phyloP scores from a whole-genome alignment of 345 rosid genomes.

The Combretum micranthum region DNA sequence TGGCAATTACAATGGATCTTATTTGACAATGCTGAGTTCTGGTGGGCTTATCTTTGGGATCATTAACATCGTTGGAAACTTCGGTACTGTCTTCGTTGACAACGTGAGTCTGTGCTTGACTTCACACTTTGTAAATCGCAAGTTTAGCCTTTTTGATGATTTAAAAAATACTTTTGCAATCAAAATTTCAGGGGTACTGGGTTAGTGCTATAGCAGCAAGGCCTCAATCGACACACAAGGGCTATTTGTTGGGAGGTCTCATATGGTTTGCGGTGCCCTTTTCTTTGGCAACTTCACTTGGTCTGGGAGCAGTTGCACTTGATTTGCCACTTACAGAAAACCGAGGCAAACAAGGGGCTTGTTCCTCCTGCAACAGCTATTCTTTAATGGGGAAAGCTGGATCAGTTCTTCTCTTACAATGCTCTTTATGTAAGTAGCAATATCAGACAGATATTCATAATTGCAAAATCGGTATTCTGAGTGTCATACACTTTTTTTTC shows the following conservation, averaged over 20 bases:
- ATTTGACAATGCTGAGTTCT: constrained; percentile 81
- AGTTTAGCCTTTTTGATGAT: not conserved
- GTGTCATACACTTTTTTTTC: too few species aligned
- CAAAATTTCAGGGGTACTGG: constrained; percentile 70
- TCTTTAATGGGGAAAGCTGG: constrained; percentile 94
- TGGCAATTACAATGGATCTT: constrained; percentile 72
- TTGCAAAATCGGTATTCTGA: too few species aligned
- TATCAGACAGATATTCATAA: too few species aligned
- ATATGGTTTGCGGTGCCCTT: constrained; percentile 98
- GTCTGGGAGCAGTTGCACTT: constrained; percentile 87
- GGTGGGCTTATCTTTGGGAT: constrained; percentile 91
- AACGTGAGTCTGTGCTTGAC: constrained; percentile 41
- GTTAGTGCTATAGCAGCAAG: constrained; percentile 95
- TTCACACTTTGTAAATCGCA: too few species aligned
- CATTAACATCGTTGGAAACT: constrained; percentile 84
- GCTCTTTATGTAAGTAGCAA: constrained; percentile 77
- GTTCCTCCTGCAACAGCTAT: constrained; percentile 92
- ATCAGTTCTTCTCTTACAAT: constrained; percentile 84
- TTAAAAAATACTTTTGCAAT: not conserved
- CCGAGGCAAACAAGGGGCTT: constrained; percentile 74
- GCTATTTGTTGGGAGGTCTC: constrained; percentile 81
- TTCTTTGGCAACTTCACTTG: constrained; percentile 89
- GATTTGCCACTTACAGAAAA: constrained; percentile 62
- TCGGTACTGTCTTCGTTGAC: constrained; percentile 89
- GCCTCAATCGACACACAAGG: constrained; percentile 89